Base-by-base conservation (phyloP, 352 stramenopile genomes). In the Phytophthora idaei region DNA sequence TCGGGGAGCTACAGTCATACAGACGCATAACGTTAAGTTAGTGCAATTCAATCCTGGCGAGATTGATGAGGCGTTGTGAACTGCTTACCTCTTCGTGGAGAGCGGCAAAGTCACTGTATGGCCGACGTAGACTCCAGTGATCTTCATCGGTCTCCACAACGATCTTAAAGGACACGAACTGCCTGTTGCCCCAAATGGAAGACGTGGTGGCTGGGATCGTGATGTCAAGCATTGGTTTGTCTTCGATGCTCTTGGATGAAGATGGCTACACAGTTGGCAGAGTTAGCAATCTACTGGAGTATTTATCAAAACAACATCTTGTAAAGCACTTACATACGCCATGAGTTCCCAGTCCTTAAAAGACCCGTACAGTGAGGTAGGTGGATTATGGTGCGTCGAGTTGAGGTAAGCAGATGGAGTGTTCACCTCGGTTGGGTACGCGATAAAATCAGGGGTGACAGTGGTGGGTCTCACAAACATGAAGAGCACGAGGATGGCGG, bases 151-250 rank as follows among this genome's bases (percentile, higher is more conserved):
- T 90, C 51, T 83, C 71, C 2, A 93, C 76, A 28, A 90, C 75
- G 57, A 93, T 79, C 67, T 93, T 90, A 71, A 86, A 93, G 15
- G 82, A 89, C 11, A 90, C 73, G 44, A 91, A 93, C 6, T 80
- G 69, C 39, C 82, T 83, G 58, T 90, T 87, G 39, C 80, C 80
- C 84, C 84, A 93, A n/a, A 81, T 78, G 1, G 82, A 89, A 29
- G 78, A 83, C 5, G 81, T 90, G 7, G 79, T 78, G n/a, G 79
- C 75, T 27, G 84, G 84, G 34, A 93, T 93, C n/a, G 77, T 79
- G 46, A 87, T 73, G 1, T 74, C 61, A 68, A 92, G 85, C 31
- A 64, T 70, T 10, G 71, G 48, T 32, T 51, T 69, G 8, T 69
- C 57, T 42, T 73, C 57, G 6, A 49, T 32, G 15, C 32, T 71